Evolutionary conservation across 2,329 filamentous ascomycete genomes (phyloP), one percentile per base, ranked within the genome.

Genomic region (Phyllosticta capitalensis): DNA sequence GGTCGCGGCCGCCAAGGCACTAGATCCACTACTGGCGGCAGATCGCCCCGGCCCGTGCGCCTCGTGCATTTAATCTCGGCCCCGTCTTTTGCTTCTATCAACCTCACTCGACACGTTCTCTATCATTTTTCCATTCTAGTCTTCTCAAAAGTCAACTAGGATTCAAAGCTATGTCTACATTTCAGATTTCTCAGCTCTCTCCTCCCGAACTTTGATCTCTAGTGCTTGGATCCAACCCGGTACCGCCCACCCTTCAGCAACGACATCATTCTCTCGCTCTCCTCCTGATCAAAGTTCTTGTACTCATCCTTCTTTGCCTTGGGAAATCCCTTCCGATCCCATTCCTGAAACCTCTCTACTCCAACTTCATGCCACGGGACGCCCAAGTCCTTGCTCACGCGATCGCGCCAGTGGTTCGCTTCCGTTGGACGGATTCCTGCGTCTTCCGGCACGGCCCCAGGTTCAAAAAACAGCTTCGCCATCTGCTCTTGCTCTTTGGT

Each of bases 371-470:
- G 63, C 20, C 38, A 65, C 2, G 58, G 57, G 2, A 64, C 51
- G 1, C 58, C 58, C 12, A 66, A 14, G 26, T 65, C 63, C 28
- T 65, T 63, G 2, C 58, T 62, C 24, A 65, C 55, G 1, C 58
- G 56, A 45, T 65, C 63, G 20, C 38, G 30, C 26, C 50, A 45
- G 57, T 53, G 17, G 48, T 20, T 14, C n/a, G 24, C n/a, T 12
- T 17, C 1, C 33, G 51, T 33, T 45, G 21, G n/a, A 10, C n/a
- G 45, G 9, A 7, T 10, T 12, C 9, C 49, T 17, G 19, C 49
- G 5, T 21, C 12, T 5, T 26, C 54, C 12, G 52, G 22, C 3
- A 14, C 9, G 9, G 33, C 26, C 26, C 53, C 52, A 1, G 56
- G 12, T 14, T 54, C 56, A 24, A 63, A 63, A 33, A 63, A 63